Evolutionary conservation across 306 rosid species (phyloP).

Genomic region (Sicyos edulis): DNA sequence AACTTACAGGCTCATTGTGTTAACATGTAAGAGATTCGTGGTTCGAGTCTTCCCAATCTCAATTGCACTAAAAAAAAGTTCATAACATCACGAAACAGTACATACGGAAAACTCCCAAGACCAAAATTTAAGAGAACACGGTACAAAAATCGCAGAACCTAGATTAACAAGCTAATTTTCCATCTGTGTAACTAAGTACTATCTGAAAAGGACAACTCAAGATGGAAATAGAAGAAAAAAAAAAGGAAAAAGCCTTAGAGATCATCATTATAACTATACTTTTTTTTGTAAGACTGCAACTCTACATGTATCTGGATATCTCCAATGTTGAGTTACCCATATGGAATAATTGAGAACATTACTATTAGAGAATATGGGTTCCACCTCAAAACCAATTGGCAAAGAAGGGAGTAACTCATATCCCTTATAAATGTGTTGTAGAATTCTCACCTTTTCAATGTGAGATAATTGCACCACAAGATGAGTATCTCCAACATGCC

Average conservation of each 20-base stretch:
- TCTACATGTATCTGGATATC: conserved; percentile 6
- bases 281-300: neutral
- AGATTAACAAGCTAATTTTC: neutral
- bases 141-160: neutral
- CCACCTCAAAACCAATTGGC: too few relatives aligned
- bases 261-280: too few relatives aligned
- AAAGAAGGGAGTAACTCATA: too few relatives aligned
- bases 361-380: too few relatives aligned
- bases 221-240: neutral
- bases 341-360: neutral
- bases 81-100: conserved; percentile 7
- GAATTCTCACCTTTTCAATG: too few relatives aligned
- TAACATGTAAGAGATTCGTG: too few relatives aligned
- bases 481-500: too few relatives aligned
- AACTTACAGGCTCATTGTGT: too few relatives aligned
- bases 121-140: neutral
- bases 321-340: neutral
- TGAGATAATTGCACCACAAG: too few relatives aligned
- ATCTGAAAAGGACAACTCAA: neutral
- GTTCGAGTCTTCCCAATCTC: too few relatives aligned
- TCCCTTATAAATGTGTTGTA: too few relatives aligned
- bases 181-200: conserved; percentile 4
- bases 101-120: conserved; percentile 3
- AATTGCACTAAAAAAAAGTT: neutral
- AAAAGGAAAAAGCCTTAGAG: neutral